Evolutionary conservation across 2,329 filamentous ascomycete species (phyloP).

Genomic region (Ciborinia camelliae): DNA sequence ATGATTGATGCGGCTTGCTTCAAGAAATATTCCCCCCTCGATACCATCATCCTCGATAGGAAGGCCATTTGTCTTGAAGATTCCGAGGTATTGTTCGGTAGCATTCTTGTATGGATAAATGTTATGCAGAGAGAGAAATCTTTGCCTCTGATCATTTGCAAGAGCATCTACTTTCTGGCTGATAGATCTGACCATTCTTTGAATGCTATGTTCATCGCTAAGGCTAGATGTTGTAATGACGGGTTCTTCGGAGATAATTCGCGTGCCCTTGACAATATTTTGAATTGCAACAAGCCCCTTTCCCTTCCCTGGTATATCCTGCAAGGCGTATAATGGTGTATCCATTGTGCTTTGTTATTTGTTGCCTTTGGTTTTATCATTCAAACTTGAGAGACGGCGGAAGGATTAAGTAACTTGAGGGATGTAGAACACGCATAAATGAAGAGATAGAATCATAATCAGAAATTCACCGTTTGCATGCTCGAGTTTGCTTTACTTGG

Average conservation of each 20-base stretch:
- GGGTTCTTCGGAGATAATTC: constrained; percentile 42
- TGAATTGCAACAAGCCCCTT: constrained; percentile 41
- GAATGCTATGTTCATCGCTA: too few relatives aligned
- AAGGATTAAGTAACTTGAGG: too few relatives aligned
- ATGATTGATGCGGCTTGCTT: constrained; percentile 41
- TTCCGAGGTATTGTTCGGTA: constrained; percentile 22
- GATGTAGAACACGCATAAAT: too few relatives aligned
- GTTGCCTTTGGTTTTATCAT: background rate
- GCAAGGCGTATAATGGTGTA: constrained; percentile 26
- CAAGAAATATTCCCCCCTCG: constrained; percentile 38
- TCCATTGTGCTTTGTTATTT: constrained; percentile 15
- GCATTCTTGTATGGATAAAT: constrained; percentile 16
- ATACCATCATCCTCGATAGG: constrained; percentile 26
- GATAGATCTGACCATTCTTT: too few relatives aligned
- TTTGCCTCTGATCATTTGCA: constrained; percentile 16
- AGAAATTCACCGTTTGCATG: too few relatives aligned
- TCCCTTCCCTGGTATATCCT: constrained; percentile 39
- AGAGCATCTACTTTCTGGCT: too few relatives aligned
- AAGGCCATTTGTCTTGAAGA: constrained; percentile 25
- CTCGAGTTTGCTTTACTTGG: too few relatives aligned
- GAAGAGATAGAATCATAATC: too few relatives aligned
- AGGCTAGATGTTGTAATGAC: constrained; percentile 41
- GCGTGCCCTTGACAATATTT: constrained; percentile 41
- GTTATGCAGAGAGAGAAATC: constrained; percentile 24
- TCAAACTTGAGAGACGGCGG: too few relatives aligned